Evolutionary conservation across 768 basidiomycete genomes (phyloP).

Genomic region (Kwoniella heveanensis): DNA sequence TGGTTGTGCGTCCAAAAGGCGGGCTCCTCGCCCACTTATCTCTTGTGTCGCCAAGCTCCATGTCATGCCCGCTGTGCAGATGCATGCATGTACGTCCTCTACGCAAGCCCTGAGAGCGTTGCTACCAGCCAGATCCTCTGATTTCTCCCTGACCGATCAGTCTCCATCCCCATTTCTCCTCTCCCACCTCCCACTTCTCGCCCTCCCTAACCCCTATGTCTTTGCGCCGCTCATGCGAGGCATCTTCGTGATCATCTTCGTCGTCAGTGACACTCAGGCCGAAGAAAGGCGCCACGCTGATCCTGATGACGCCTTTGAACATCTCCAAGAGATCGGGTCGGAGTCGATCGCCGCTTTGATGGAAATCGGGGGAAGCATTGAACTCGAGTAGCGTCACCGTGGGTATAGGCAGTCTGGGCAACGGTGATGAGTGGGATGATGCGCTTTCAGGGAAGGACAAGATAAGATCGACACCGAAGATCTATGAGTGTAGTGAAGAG

Average conservation of each 20-base stretch:
- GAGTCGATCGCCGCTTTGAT: slow-evolving; percentile 81
- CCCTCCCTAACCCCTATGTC: background rate
- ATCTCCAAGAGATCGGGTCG: slow-evolving; percentile 79
- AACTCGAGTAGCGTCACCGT: slow-evolving; percentile 78
- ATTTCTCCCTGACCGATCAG: slow-evolving; percentile 40
- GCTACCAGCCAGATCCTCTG: slow-evolving; percentile 22
- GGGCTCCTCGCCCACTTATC: no score
- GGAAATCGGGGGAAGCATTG: slow-evolving; percentile 95
- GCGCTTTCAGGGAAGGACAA: slow-evolving; percentile 59
- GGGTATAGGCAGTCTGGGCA: slow-evolving; percentile 26
- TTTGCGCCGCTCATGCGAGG: no score
- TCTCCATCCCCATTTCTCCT: slow-evolving; percentile 39
- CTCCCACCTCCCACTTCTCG: slow-evolving; percentile 34
- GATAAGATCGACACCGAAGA: slow-evolving; percentile 92
- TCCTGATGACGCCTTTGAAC: slow-evolving; percentile 69
- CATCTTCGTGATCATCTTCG: slow-evolving; percentile 22
- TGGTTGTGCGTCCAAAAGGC: no score
- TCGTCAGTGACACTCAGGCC: slow-evolving; percentile 27
- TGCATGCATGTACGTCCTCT: no score
- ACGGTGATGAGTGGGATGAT: background rate
- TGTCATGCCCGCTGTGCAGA: no score
- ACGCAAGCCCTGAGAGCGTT: no score
- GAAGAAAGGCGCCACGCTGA: slow-evolving; percentile 70
- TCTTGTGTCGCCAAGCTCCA: no score
- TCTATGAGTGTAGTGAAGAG: no score